Conservation (phyloP, 768 basidiomycete genomes). For the Pleurotus salmoneostramineus region DNA sequence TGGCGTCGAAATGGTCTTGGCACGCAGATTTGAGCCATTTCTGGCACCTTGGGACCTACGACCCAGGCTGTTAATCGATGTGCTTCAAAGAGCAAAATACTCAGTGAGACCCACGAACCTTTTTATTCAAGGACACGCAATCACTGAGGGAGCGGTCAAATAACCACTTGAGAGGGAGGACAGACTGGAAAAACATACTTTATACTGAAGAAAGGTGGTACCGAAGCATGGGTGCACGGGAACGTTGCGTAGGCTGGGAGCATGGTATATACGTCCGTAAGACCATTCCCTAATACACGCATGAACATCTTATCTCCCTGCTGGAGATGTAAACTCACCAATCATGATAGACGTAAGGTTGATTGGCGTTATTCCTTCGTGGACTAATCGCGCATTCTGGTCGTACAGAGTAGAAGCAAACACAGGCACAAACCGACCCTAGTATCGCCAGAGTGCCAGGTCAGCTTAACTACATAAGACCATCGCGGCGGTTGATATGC, state of each 20-base stretch:
- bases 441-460: not conserved
- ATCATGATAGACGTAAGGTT: constrained; percentile 72
- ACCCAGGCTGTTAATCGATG: not conserved
- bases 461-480: not conserved
- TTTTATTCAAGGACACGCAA: not conserved
- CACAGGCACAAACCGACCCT: constrained; percentile 69
- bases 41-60: constrained; percentile 60
- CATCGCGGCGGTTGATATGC: constrained; percentile 15
- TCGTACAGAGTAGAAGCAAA: constrained; percentile 79
- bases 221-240: constrained; percentile 43
- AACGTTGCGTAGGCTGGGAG: constrained; percentile 40
- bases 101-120: not conserved
- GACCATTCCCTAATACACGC: constrained; percentile 48
- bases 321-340: constrained; percentile 29
- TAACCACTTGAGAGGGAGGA: not conserved
- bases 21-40: constrained; percentile 52
- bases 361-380: constrained; percentile 50
- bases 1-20: constrained; percentile 58
- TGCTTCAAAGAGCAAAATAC: not conserved
- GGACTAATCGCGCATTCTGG: constrained; percentile 52
- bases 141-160: not conserved
- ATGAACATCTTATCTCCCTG: not conserved
- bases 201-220: not conserved
- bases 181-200: not conserved
- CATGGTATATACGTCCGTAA: constrained; percentile 52